Evolutionary conservation across 1,284 basidiomycete species (phyloP).

Genomic region (Athelia psychrophila): DNA sequence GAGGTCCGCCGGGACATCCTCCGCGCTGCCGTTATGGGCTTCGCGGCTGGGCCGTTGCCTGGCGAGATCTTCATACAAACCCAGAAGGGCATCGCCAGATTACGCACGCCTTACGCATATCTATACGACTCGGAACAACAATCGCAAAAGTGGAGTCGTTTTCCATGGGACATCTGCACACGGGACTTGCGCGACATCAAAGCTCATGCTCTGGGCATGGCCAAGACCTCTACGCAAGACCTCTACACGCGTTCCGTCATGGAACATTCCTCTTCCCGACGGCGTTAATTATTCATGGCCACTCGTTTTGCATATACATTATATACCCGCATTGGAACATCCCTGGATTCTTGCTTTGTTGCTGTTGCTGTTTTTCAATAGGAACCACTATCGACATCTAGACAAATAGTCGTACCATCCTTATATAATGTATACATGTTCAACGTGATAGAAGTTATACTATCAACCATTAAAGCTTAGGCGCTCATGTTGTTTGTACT

Average conservation of each 20-base stretch:
- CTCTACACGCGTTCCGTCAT: neutral
- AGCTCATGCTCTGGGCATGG: neutral
- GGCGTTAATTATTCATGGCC: neutral
- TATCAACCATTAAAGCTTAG: too few species aligned
- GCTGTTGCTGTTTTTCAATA: too few species aligned
- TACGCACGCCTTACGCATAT: neutral
- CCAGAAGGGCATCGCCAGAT: neutral
- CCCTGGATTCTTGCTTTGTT: neutral
- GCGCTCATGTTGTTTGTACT: too few species aligned
- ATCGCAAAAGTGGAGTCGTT: neutral
- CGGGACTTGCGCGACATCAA: neutral
- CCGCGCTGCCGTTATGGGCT: conserved; percentile 30
- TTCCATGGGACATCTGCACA: conserved; percentile 1
- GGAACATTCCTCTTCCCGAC: neutral
- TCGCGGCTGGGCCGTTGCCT: conserved; percentile 38
- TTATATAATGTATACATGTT: too few species aligned
- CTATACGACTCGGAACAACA: neutral
- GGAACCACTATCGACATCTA: too few species aligned
- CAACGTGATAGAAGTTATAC: too few species aligned
- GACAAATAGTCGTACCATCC: too few species aligned
- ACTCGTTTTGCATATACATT: neutral
- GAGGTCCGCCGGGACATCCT: conserved; percentile 36
- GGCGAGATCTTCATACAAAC: neutral
- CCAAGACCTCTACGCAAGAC: neutral
- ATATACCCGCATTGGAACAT: neutral